phyloP scores from a whole-genome alignment of 768 basidiomycete species.

The Russula foetens region DNA sequence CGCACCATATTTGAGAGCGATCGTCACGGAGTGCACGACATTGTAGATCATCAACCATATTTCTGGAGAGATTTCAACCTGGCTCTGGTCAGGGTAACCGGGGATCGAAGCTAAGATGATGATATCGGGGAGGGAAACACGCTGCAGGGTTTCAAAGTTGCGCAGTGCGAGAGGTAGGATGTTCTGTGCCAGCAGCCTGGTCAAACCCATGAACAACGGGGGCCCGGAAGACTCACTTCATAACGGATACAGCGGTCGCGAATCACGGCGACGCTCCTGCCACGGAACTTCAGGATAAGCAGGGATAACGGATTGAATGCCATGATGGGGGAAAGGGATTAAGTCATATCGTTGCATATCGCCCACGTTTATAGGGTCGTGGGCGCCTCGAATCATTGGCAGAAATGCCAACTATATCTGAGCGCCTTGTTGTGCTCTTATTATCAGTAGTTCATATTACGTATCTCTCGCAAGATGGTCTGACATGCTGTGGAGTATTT shows the following conservation, averaged over 20 bases:
- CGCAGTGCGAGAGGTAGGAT: background rate
- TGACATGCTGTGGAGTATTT: no score
- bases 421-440: no score
- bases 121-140: background rate
- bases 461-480: no score
- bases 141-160: background rate
- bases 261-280: background rate
- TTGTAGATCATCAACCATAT: background rate
- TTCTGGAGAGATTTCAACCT: background rate
- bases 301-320: background rate
- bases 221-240: background rate
- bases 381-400: no score
- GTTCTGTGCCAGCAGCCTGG: background rate
- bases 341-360: no score
- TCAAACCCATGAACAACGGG: no score
- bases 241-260: background rate
- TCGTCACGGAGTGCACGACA: background rate
- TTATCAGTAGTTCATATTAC: no score
- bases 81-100: background rate
- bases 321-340: background rate
- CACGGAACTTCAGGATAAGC: background rate
- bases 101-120: background rate
- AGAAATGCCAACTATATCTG: no score
- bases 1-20: background rate
- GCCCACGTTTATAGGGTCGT: no score